phyloP scores from a whole-genome alignment of 1,139 yeast species.

The Pneumocystis canis region DNA sequence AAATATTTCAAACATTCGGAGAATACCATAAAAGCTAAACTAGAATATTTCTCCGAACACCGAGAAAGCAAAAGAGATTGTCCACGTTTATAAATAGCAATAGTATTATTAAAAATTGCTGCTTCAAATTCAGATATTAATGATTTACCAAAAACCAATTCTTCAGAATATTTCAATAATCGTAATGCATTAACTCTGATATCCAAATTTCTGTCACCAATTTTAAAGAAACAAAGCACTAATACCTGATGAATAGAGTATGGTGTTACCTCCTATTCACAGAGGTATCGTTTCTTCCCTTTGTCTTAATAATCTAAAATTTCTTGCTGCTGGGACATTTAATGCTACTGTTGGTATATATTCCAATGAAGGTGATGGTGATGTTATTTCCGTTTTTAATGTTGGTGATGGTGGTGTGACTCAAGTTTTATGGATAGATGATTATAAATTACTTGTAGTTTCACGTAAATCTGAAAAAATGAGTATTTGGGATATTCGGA shows the following conservation, averaged over 20 bases:
- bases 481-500: background rate
- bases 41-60: constrained; percentile 44
- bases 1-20: constrained; percentile 63
- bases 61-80: constrained; percentile 52
- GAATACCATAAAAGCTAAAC: constrained; percentile 44
- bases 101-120: constrained; percentile 48
- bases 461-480: background rate
- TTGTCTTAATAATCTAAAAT: background rate
- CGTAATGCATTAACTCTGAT: constrained; percentile 51
- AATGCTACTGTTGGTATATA: background rate
- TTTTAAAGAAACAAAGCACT: constrained; percentile 51
- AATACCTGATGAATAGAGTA: constrained; percentile 19
- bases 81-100: constrained; percentile 65
- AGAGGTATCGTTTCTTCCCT: background rate
- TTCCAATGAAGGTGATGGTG: background rate
- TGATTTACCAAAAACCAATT: constrained; percentile 34
- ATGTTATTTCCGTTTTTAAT: background rate
- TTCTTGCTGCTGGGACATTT: background rate
- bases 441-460: background rate
- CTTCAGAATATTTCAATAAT: constrained; percentile 43
- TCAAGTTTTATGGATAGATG: background rate
- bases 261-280: constrained; percentile 18
- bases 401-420: background rate
- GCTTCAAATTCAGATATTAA: constrained; percentile 40
- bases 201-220: constrained; percentile 48